phyloP scores from a whole-genome alignment of 2,329 filamentous ascomycete species.

The Juglanconis oblonga region DNA sequence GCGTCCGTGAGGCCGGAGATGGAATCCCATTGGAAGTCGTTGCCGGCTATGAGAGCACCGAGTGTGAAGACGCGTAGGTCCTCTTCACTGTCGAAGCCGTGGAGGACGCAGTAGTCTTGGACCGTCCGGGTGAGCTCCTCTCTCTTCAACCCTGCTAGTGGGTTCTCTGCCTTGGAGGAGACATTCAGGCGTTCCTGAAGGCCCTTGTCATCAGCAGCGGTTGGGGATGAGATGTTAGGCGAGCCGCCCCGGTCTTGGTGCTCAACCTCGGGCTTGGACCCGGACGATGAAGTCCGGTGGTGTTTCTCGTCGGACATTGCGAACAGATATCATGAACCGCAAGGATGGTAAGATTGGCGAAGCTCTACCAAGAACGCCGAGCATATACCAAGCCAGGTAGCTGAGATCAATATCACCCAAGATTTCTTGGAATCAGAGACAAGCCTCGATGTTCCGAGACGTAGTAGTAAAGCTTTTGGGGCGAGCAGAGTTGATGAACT shows the following conservation, averaged over 20 bases:
- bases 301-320: conserved; percentile 23
- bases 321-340: neutral
- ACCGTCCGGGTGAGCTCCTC: conserved; percentile 54
- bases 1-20: conserved; percentile 52
- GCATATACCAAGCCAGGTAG: neutral
- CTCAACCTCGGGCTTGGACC: conserved; percentile 27
- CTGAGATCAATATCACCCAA: neutral
- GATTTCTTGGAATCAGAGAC: neutral
- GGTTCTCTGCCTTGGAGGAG: conserved; percentile 38
- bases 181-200: conserved; percentile 31
- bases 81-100: conserved; percentile 52
- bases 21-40: conserved; percentile 46
- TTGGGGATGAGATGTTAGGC: neutral
- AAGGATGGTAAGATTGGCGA: neutral
- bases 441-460: neutral
- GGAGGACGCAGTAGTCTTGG: conserved; percentile 53
- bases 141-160: conserved; percentile 36
- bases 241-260: conserved; percentile 16
- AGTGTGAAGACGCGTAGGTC: conserved; percentile 58
- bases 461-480: too few relatives aligned
- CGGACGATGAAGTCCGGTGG: conserved; percentile 20
- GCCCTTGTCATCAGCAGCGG: conserved; percentile 20
- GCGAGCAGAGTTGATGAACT: too few relatives aligned
- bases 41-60: conserved; percentile 56
- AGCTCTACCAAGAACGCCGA: neutral